A percentile compares a stretch with the other conserved stretches of the same genome.
Evolutionary conservation across 2,329 filamentous ascomycete genomes (phyloP).

Genomic region (Beauveria brongniartii): DNA sequence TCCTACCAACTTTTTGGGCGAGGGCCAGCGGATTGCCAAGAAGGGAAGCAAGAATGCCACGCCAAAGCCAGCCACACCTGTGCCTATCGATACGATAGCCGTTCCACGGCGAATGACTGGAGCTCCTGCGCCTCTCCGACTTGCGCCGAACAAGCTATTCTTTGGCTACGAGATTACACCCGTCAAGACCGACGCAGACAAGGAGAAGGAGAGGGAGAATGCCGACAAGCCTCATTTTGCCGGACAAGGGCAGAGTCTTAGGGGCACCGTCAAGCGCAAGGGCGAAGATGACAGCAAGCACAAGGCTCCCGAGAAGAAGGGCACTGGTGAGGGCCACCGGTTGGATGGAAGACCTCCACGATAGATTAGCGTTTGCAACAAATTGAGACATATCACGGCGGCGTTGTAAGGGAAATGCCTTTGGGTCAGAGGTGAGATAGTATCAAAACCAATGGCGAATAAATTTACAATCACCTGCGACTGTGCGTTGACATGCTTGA

Average conservation of each 20-base stretch:
- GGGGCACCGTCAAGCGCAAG: conserved; percentile 65
- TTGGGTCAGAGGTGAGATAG: not conserved
- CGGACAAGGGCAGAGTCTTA: conserved; percentile 75
- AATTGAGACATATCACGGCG: not conserved
- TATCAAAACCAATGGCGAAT: not conserved
- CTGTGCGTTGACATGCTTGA: not conserved
- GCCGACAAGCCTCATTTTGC: conserved; percentile 66
- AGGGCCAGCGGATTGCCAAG: conserved; percentile 80
- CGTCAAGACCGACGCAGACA: conserved; percentile 68
- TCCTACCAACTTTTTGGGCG: conserved; percentile 69
- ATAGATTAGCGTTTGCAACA: conserved; percentile 10
- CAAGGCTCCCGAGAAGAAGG: conserved; percentile 40
- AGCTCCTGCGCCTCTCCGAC: conserved; percentile 75
- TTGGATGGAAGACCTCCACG: conserved; percentile 34
- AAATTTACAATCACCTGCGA: not conserved
- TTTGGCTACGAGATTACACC: conserved; percentile 94
- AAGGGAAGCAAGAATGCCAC: conserved; percentile 59
- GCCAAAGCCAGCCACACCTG: conserved; percentile 65
- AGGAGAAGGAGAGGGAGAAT: conserved; percentile 56
- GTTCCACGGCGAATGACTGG: conserved; percentile 48
- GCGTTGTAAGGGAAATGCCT: conserved; percentile 1
- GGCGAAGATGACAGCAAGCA: conserved; percentile 40
- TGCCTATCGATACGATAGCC: conserved; percentile 31
- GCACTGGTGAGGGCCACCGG: conserved; percentile 32
- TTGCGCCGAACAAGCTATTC: conserved; percentile 87